Base-by-base conservation (phyloP, 2,329 filamentous ascomycete genomes). In the Biscogniauxia sp. region DNA sequence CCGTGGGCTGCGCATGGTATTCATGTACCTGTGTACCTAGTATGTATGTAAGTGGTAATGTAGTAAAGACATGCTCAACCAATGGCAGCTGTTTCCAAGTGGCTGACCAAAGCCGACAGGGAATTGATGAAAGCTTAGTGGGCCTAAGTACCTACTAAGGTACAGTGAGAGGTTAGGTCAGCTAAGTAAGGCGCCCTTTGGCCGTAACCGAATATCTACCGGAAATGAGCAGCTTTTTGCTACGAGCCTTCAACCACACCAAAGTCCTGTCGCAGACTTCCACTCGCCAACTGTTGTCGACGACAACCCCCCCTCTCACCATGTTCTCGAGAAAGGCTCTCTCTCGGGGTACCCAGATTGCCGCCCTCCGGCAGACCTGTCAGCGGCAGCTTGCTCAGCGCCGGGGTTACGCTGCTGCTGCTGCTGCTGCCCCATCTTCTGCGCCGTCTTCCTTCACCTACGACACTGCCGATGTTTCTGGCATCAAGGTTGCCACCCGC, bases 401-500 rank as follows among this genome's bases (percentile, higher is more conserved):
- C 70, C 81, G 84, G 70, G 78, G 78, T 68, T 85, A 82, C 71
- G 79, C 80, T 63, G 84, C 91, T 70, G 80, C 90, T 82, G 78
- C 80, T 67, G 79, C 90, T 83, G 77, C 81, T 32, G 37, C 37
- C 37, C 13, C 37, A 45, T 69, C 72, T 57, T 75, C 82, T 63
- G 77, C 78, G 63, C 74, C 77, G 61, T 86, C 86, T 66, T 88
- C 91, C 70, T 91, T 93, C 80, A 88, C 90, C 77, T 99, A 96
- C 82, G 89, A 97, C 80, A 87, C 90, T 65, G 85, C 90, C 75
- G 91, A 96, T 79, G 86, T 91, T 77, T 86, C 88, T 76, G 94
- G 94, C 74, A 83, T 98, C 80, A 97, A 97, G 85, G 86, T 96
- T 72, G 93, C 94, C 75, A 91, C 91, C 81, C 88, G 94, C 82